These are phyloP conservation scores for Globisporangium lucens DNA, from an alignment of 352 stramenopile species.

Conservation along the genomic window DNA sequence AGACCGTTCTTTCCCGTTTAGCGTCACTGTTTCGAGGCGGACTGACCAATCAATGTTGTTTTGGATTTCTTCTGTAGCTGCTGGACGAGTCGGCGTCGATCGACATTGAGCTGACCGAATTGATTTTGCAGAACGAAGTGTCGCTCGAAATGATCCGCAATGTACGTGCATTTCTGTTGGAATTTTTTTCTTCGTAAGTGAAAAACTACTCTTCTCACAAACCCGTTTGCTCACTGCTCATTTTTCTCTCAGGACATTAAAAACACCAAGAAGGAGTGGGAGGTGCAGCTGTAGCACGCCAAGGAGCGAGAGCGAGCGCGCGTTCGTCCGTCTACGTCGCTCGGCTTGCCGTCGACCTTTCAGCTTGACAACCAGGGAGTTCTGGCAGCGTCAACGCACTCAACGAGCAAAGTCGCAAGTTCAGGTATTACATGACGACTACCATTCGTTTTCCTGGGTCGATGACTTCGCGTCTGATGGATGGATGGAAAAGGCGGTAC, in stretches of 20 bases:
- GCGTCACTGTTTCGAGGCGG: background rate
- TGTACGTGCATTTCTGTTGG: conserved; percentile 19
- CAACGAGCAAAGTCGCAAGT: conserved; percentile 8
- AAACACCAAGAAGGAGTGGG: conserved; percentile 77
- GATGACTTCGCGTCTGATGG: background rate
- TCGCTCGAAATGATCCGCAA: conserved; percentile 81
- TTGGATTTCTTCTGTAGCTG: conserved; percentile 23
- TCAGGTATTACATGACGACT: conserved; percentile 7
- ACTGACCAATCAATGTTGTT: background rate
- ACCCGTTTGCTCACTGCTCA: background rate
- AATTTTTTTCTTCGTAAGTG: background rate
- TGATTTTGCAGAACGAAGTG: conserved; percentile 85
- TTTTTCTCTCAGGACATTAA: conserved; percentile 53
- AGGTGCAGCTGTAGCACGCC: conserved; percentile 50
- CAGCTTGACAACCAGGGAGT: conserved; percentile 10
- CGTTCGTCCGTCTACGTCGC: conserved; percentile 50
- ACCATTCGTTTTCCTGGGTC: background rate
- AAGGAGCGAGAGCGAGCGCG: conserved; percentile 39
- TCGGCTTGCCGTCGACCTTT: conserved; percentile 30
- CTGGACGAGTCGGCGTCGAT: conserved; percentile 72
- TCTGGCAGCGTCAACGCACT: background rate
- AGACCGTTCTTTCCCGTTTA: background rate
- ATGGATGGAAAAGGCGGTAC: background rate
- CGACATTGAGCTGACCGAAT: conserved; percentile 75
- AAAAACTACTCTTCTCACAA: background rate